phyloP scores from a whole-genome alignment of 2,329 filamentous ascomycete genomes.

The Trichoderma arundinaceum region DNA sequence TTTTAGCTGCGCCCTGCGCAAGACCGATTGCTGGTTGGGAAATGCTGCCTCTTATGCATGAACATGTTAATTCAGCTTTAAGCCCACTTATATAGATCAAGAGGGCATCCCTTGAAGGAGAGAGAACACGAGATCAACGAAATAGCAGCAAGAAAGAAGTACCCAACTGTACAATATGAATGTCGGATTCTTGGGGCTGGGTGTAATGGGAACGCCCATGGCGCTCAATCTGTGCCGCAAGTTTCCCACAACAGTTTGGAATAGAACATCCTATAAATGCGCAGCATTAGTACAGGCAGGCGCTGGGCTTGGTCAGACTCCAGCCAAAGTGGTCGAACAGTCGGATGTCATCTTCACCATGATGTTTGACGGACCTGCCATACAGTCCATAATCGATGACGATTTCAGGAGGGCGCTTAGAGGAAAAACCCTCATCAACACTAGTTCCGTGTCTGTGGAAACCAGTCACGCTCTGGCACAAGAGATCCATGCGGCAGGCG shows the following conservation, averaged over 20 bases:
- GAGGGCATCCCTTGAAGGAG: not conserved
- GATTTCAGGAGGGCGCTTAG: conserved; percentile 37
- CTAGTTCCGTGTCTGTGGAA: conserved; percentile 40
- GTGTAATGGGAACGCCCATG: conserved; percentile 45
- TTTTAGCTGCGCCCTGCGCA: conserved; percentile 11
- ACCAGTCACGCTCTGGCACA: conserved; percentile 38
- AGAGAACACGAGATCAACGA: not conserved
- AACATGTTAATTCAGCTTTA: not conserved
- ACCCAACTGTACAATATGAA: conserved; percentile 24
- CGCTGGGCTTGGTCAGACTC: conserved; percentile 37
- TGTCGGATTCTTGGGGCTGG: conserved; percentile 43
- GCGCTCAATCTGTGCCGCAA: conserved; percentile 41
- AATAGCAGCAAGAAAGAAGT: not conserved
- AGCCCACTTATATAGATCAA: not conserved
- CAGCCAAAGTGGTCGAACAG: conserved; percentile 37
- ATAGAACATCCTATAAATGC: conserved; percentile 41
- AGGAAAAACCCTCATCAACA: conserved; percentile 44
- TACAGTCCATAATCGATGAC: conserved; percentile 36
- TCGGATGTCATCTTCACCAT: conserved; percentile 43
- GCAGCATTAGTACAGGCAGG: conserved; percentile 34
- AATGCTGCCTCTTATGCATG: not conserved
- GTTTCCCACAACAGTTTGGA: conserved; percentile 42
- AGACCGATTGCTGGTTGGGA: not conserved
- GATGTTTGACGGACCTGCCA: conserved; percentile 41
- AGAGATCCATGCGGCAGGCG: conserved; percentile 37